Base-by-base conservation (phyloP, 129 eudicot species). In the Lonicera japonica region DNA sequence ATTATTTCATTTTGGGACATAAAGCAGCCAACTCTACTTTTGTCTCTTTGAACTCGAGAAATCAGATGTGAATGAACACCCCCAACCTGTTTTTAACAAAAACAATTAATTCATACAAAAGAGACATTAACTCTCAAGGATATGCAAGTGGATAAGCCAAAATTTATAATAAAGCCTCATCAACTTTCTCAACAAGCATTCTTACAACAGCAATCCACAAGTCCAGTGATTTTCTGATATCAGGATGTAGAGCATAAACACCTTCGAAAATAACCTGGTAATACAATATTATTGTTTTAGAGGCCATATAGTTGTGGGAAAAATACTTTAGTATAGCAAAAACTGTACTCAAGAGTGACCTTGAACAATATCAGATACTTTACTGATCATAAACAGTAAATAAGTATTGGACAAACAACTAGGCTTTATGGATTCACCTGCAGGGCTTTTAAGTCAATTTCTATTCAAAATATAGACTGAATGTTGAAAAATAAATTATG, bases 171-270 rank as follows among this genome's bases (percentile, higher is more conserved):
- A 24, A n/a, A 41, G 29, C 62, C 45, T 52, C 19, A 50, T 40
- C 21, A 58, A 61, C 9, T n/a, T 29, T 36, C 48, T 48, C 41
- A 60, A 64, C 45, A 66, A 68, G 54, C 60, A 67, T 75, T 54
- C 99, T 92, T 92, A 92, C 99, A 66, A 92, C 99, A 80, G 99
- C 96, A 78, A 92, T 83, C 99, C 99, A 92, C 40, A 92, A 85
- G 79, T 92, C 96, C 61, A 92, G 78, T 15, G 96, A 84, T 54
- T 79, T 86, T 68, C 99, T 68, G 80, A 92, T 92, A 70, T 82
- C 85, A 54, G 99, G 99, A 79, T 92, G 99, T 81, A 92, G 73
- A 67, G 99, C 96, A 56, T 92, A 92, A 54, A 92, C 92, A 68
- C 99, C 99, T 92, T 92, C 99, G 70, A 92, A 88, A 46, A 92